Evolutionary conservation across 2,329 filamentous ascomycete genomes (phyloP), one percentile per base, ranked within the genome.

Genomic region (Lachnellula hyalina): DNA sequence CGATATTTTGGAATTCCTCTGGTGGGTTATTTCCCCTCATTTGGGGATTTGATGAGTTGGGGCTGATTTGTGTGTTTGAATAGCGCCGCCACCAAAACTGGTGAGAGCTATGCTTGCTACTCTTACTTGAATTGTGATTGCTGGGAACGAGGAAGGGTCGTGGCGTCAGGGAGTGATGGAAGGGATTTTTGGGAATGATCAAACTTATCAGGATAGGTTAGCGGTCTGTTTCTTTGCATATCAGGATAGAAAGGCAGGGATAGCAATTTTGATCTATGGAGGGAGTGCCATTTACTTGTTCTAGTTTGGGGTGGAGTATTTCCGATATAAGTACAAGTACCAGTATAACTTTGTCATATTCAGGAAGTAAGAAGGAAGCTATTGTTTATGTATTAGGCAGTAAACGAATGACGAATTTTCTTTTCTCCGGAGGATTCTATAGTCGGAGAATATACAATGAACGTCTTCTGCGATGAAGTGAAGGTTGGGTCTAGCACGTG

Each of bases 21-120:
- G 62, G 59, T 66, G 64, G 63, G 60, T 67, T 49, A 57, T 51
- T 17, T 57, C 46, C 35, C 46, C 57, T 55, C 46, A 34, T 42
- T 49, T 44, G 49, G 57, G 60, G 58, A 47, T 49, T 55, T 49
- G 38, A 38, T 36, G 45, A 47, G 50, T 40, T 42, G 42, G 54
- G 58, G 65, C 61, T 67, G 55, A 65, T 51, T 51, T 56, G 42
- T 59, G 44, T 48, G 45, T 55, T 46, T 57, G 42, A 58, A 53
- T 71, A 89, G 86, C 79, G 66, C 85, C 86, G 48, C 80, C 81
- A 58, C 82, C 86, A 54, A 76, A 74, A 54, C 71, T 88, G 60
- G 71, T 90, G 69, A 82, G 81, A 66, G 84, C 85, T 50, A 88
- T 89, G 85, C 75, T 90, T 71, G 80, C 80, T 51, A 89, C 85